Evolutionary conservation across 192 early-diverging fungal genomes (phyloP).

Genomic region (Coemansia sp.): DNA sequence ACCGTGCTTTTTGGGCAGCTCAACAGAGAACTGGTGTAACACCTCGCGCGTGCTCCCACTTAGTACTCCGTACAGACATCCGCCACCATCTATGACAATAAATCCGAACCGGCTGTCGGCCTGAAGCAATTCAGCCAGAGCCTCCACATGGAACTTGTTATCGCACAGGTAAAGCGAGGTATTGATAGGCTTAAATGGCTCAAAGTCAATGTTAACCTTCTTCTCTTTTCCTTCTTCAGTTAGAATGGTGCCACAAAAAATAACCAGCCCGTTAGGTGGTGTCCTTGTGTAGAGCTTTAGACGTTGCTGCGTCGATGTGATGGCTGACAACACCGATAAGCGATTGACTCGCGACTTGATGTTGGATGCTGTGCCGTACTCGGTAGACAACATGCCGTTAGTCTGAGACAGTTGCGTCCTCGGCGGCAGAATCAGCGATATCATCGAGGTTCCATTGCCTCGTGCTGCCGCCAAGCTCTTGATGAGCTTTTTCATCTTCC

Average conservation of each 20-base stretch:
- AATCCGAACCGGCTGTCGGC: slow-evolving; percentile 96
- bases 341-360: slow-evolving; percentile 99
- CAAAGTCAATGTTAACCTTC: slow-evolving; percentile 98
- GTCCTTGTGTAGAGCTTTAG: slow-evolving; percentile 92
- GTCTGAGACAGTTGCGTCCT: slow-evolving; percentile 89
- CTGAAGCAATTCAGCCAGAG: slow-evolving; percentile 87
- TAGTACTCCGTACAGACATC: slow-evolving; percentile 91
- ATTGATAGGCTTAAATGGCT: slow-evolving; percentile 99
- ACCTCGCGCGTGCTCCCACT: slow-evolving; percentile 93
- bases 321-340: slow-evolving; percentile 93
- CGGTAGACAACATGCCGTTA: slow-evolving; percentile 92
- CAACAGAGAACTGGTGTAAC: slow-evolving; percentile 91
- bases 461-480: slow-evolving; percentile 91
- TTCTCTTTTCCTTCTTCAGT: slow-evolving; percentile 99
- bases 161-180: slow-evolving; percentile 97
- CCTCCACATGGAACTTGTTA: slow-evolving; percentile 99
- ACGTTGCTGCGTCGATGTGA: slow-evolving; percentile 95
- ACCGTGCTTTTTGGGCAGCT: slow-evolving; percentile 99
- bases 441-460: slow-evolving; percentile 99
- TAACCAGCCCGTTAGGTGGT: slow-evolving; percentile 93
- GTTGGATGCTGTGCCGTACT: slow-evolving; percentile 99
- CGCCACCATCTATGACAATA: slow-evolving; percentile 99
- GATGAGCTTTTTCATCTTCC: slow-evolving; percentile 99
- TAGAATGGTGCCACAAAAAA: slow-evolving; percentile 93
- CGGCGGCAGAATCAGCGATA: slow-evolving; percentile 94